phyloP scores from a whole-genome alignment of 148 eudicot species.

The Silene latifolia region DNA sequence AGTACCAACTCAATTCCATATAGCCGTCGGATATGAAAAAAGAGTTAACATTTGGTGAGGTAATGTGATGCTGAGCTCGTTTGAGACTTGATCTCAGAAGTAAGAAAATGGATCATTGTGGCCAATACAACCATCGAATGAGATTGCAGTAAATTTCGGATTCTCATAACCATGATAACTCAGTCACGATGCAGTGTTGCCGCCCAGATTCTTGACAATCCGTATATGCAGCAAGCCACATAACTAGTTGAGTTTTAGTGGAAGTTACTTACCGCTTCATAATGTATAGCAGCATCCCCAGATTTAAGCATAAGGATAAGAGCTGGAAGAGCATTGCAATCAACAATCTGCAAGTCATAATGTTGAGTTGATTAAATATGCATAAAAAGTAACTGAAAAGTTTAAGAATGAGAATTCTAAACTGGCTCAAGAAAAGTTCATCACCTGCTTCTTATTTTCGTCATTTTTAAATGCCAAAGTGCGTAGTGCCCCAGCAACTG shows the following conservation, averaged over 20 bases:
- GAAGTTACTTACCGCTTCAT: constrained; percentile 76
- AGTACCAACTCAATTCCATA: neutral
- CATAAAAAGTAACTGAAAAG: neutral
- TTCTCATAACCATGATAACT: neutral
- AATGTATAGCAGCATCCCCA: constrained; percentile 73
- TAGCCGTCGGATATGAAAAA: neutral
- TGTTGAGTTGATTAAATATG: constrained; percentile 3
- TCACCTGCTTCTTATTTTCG: constrained; percentile 85
- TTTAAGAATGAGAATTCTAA: neutral
- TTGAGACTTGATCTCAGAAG: neutral
- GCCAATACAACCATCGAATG: neutral
- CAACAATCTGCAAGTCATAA: constrained; percentile 58
- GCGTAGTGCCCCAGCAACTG: constrained; percentile 88
- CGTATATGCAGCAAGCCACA: constrained; percentile 3
- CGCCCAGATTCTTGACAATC: neutral
- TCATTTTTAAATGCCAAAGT: constrained; percentile 91
- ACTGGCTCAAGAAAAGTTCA: neutral
- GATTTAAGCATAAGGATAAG: constrained; percentile 75
- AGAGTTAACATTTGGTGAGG: neutral
- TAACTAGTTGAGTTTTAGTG: neutral
- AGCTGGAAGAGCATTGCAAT: constrained; percentile 74
- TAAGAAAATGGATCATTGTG: neutral
- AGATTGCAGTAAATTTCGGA: neutral
- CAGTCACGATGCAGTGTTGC: neutral
- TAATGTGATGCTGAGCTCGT: neutral